Conservation (phyloP, 2,329 filamentous ascomycete genomes). For the Colletotrichum noveboracense region DNA sequence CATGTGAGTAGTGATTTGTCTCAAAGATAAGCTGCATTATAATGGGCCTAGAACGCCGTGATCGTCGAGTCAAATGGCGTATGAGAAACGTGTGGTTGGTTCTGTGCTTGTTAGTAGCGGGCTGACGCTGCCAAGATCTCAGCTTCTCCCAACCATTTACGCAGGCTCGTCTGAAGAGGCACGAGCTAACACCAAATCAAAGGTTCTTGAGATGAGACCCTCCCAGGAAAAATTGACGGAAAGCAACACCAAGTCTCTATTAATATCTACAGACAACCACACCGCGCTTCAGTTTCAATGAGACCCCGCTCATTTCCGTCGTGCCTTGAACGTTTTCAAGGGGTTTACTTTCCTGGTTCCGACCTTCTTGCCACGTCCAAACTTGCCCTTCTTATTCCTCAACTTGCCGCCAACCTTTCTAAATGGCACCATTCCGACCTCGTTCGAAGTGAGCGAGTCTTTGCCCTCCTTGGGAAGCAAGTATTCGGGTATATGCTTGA, state of each 20-base stretch:
- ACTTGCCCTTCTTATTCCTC: constrained; percentile 49
- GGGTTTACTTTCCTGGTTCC: constrained; percentile 78
- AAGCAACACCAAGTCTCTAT: not conserved
- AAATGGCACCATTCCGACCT: constrained; percentile 79
- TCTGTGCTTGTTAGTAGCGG: not conserved
- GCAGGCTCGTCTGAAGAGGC: not conserved
- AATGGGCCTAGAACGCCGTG: not conserved
- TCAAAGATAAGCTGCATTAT: not conserved
- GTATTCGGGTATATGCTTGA: constrained; percentile 95
- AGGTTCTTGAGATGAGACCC: not conserved
- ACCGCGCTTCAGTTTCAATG: not conserved
- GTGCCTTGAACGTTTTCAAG: constrained; percentile 84
- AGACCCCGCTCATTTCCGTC: constrained; percentile 45
- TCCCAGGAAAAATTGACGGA: not conserved
- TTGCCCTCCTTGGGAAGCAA: constrained; percentile 75
- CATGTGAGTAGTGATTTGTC: not conserved
- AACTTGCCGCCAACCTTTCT: constrained; percentile 59
- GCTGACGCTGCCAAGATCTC: not conserved
- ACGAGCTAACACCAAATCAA: not conserved
- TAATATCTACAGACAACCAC: not conserved
- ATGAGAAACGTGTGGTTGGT: not conserved
- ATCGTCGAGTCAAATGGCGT: not conserved
- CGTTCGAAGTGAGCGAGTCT: constrained; percentile 65
- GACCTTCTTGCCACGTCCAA: constrained; percentile 45
- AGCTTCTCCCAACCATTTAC: not conserved